A percentile compares a stretch with the other conserved stretches of the same genome.
Evolutionary conservation across 805 yeast genomes (phyloP).

Genomic region (Komagataella populi): DNA sequence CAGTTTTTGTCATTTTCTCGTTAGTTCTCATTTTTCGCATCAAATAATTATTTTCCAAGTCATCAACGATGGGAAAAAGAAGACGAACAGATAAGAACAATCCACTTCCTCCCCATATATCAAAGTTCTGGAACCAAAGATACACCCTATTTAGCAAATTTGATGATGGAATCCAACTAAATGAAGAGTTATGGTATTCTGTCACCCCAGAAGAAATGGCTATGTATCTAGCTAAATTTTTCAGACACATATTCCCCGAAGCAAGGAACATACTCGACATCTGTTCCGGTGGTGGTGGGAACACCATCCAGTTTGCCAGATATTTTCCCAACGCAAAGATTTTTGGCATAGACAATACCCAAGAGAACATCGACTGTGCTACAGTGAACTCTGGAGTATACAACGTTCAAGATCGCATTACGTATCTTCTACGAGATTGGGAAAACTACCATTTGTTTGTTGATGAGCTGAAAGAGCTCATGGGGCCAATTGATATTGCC

Average conservation of each 20-base stretch:
- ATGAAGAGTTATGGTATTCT: constrained; percentile 70
- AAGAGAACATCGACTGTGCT: constrained; percentile 52
- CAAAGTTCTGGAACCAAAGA: constrained; percentile 54
- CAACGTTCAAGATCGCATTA: constrained; percentile 36
- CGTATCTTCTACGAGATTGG: constrained; percentile 37
- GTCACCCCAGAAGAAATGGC: constrained; percentile 81
- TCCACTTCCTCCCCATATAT: constrained; percentile 24
- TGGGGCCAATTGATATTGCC: constrained; percentile 29
- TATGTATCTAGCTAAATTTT: constrained; percentile 37
- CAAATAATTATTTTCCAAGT: neutral
- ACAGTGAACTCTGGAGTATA: constrained; percentile 54
- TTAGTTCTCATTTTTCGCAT: neutral
- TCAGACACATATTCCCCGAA: constrained; percentile 36
- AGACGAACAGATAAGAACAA: constrained; percentile 2
- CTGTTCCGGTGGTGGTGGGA: constrained; percentile 86
- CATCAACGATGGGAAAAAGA: neutral
- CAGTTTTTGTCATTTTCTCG: neutral
- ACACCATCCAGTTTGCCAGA: constrained; percentile 61
- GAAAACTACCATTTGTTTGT: constrained; percentile 2
- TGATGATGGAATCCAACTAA: constrained; percentile 58
- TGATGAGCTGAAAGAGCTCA: constrained; percentile 8
- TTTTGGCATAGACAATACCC: constrained; percentile 49
- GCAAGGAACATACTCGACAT: constrained; percentile 43
- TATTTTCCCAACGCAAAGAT: constrained; percentile 30
- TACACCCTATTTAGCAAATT: constrained; percentile 43